Percentiles rank a stretch among this genome's conserved stretches.
Evolutionary conservation across 1,284 basidiomycete species (phyloP).

Genomic region (Phellinidium pouzarii): DNA sequence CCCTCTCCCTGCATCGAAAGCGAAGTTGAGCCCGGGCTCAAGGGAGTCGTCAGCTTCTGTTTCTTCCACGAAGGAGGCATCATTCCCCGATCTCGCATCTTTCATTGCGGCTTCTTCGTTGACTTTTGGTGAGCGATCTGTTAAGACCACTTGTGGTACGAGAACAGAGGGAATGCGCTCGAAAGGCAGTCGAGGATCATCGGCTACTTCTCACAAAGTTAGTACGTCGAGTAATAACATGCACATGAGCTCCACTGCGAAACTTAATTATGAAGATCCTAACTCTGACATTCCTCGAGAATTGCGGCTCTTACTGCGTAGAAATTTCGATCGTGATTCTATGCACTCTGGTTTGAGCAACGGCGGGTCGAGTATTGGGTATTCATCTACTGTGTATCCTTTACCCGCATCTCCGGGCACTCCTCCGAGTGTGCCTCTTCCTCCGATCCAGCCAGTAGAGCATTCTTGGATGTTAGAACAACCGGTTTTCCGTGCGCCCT

Average conservation of each 20-base stretch:
- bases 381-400: conserved; percentile 6
- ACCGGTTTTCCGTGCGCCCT: conserved; percentile 40
- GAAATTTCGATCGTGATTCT: conserved; percentile 37
- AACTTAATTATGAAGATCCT: conserved; percentile 50
- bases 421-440: conserved; percentile 37
- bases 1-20: conserved; percentile 41
- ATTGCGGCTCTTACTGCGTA: conserved; percentile 55
- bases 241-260: conserved; percentile 44
- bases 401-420: conserved; percentile 34
- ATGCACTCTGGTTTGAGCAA: conserved; percentile 24
- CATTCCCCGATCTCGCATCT: background rate
- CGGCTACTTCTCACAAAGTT: conserved; percentile 25
- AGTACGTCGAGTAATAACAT: conserved; percentile 20
- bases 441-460: conserved; percentile 21
- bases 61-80: background rate
- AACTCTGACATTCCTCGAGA: conserved; percentile 75
- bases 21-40: conserved; percentile 19
- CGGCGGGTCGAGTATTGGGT: background rate
- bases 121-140: conserved; percentile 45
- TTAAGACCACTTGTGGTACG: conserved; percentile 29
- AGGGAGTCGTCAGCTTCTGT: conserved; percentile 18
- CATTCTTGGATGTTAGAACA: conserved; percentile 22
- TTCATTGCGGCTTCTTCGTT: conserved; percentile 31
- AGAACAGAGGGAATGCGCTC: conserved; percentile 33
- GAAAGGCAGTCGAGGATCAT: conserved; percentile 31